phyloP scores from a whole-genome alignment of 2,329 filamentous ascomycete genomes.

The Aspergillus fumigatus region DNA sequence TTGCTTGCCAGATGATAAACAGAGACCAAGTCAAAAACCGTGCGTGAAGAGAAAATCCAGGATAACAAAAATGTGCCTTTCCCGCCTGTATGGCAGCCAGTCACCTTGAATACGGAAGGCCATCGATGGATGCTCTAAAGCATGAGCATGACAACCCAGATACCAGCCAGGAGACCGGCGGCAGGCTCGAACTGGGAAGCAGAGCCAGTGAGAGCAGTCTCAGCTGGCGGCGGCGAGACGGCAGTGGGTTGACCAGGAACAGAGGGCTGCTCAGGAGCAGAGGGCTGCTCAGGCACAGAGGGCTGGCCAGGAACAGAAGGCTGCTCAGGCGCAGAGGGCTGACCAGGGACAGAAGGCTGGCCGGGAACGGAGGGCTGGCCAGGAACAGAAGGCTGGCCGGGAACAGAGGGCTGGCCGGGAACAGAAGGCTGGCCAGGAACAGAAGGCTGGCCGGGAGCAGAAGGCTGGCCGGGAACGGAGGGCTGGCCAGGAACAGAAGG shows the following conservation, averaged over 20 bases:
- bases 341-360: constrained; percentile 3
- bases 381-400: background rate
- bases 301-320: constrained; percentile 1
- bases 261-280: constrained; percentile 3
- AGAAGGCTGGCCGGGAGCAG: background rate
- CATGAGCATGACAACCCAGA: constrained; percentile 35
- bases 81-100: background rate
- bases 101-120: background rate
- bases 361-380: background rate
- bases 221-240: constrained; percentile 9
- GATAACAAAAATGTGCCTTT: background rate
- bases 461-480: constrained; percentile 1
- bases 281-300: background rate
- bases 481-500: background rate
- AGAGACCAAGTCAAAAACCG: background rate
- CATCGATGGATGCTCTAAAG: constrained; percentile 25
- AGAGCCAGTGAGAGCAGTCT: constrained; percentile 24
- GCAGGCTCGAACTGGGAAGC: constrained; percentile 34
- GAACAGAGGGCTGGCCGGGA: background rate
- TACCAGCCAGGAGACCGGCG: constrained; percentile 33
- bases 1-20: background rate
- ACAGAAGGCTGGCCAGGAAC: constrained; percentile 1
- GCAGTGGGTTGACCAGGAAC: background rate
- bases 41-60: background rate
- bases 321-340: constrained; percentile 1